phyloP scores from a whole-genome alignment of 192 early-diverging fungal genomes.

The Chytriomyces sp. region DNA sequence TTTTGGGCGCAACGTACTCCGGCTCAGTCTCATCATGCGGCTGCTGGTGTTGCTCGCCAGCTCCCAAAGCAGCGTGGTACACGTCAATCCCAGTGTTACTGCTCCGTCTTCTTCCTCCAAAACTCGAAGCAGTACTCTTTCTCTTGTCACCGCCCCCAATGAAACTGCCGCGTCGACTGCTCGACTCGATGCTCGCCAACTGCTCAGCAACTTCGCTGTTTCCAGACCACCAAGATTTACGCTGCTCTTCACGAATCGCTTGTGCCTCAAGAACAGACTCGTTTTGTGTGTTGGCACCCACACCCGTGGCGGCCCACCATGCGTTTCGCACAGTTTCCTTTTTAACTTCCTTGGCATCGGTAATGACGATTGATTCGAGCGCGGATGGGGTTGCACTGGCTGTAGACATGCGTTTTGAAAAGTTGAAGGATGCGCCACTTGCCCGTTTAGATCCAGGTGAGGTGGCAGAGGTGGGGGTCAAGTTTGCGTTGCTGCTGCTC shows the following conservation, averaged over 20 bases:
- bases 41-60: neutral
- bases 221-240: conserved; percentile 6
- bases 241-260: neutral
- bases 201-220: neutral
- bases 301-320: conserved; percentile 30
- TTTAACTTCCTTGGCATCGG: conserved; percentile 10
- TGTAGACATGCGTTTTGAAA: conserved; percentile 8
- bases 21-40: neutral
- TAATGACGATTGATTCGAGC: neutral
- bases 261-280: conserved; percentile 14
- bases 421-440: neutral
- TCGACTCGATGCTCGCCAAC: neutral
- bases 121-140: conserved; percentile 16
- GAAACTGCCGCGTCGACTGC: conserved; percentile 17
- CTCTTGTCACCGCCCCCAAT: conserved; percentile 4
- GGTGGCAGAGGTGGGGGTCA: neutral
- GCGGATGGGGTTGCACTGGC: neutral
- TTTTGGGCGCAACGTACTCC: conserved; percentile 22
- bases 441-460: neutral
- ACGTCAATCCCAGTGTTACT: neutral
- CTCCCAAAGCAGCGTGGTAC: neutral
- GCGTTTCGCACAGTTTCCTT: conserved; percentile 23
- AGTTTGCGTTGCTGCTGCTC: neutral
- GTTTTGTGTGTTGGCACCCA: neutral
- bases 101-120: neutral